Base-by-base conservation (phyloP, 257 asterid species). In the Gentiana straminea region DNA sequence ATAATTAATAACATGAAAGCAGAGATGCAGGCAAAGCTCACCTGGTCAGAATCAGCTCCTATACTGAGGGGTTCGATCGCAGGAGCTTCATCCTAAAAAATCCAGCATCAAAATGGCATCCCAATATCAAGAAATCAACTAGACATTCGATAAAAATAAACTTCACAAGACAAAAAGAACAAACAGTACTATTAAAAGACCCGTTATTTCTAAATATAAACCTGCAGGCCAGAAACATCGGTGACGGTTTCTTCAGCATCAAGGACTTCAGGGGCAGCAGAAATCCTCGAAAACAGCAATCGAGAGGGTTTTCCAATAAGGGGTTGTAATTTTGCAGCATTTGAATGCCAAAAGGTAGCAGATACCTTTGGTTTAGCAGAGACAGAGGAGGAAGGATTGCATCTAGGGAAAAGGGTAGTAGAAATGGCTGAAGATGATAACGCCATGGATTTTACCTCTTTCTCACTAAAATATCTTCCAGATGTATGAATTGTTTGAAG, bases 261-360 rank as follows among this genome's bases (percentile, higher is more conserved):
- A 71, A 85, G 41, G 4, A 63, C 89, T 65, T 85, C 91, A 36
- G 95, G 86, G 59, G 77, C 84, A 54, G 91, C 89, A 64, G 54
- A 67, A 43, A 79, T 50, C 68, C 65, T 73, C 1, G 89, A 73
- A 68, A 58, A 36, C 43, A 79, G 67, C 49, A 70, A 33, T 41
- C 82, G 71, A 41, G 76, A 67, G 60, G 75, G 76, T 52, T 73
- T 82, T n/a, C 8, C 33, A 33, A 66, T 48, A 62, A 65, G 58
- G 41, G 72, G 39, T 37, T 57, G 64, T n/a, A 76, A 58, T 52
- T 69, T 80, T 1, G 72, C 55, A 13, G 76, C 57, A 61, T 59
- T 71, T 4, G 73, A 58, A 47, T 74, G 72, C 65, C 81, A 68
- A 49, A 81, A 70, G 8, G 77, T 65, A 57, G 59, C 7, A 59